phyloP scores from a whole-genome alignment of 176 grass and related monocot species.

The Aegilops speltoides region DNA sequence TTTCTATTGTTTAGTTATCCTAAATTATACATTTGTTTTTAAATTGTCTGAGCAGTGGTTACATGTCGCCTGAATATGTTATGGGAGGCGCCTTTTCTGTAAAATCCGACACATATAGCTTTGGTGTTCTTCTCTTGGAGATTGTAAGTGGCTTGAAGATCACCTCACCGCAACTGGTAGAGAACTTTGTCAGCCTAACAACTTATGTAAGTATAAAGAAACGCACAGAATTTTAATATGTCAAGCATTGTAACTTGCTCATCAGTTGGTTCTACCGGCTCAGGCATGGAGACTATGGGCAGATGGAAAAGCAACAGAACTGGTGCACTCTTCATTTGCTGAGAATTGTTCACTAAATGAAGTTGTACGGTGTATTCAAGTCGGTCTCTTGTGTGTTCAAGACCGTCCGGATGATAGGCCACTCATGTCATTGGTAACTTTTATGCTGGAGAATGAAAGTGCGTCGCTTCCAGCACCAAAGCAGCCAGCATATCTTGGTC shows the following conservation, averaged over 20 bases:
- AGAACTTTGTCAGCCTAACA: conserved; percentile 13
- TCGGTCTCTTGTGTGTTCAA: conserved; percentile 61
- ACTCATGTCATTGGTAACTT: conserved; percentile 37
- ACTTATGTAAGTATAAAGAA: neutral
- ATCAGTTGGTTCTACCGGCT: neutral
- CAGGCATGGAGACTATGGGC: conserved; percentile 58
- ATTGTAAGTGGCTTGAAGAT: conserved; percentile 50
- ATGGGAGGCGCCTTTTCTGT: conserved; percentile 51
- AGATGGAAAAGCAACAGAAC: conserved; percentile 25
- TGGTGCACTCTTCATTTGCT: conserved; percentile 27
- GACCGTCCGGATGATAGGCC: conserved; percentile 41
- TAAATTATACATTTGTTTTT: neutral
- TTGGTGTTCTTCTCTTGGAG: conserved; percentile 59
- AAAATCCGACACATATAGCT: conserved; percentile 60
- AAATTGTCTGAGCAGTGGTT: conserved; percentile 32
- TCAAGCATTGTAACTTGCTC: neutral
- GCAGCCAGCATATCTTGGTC: conserved; percentile 21
- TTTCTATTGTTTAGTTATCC: neutral
- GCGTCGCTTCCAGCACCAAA: conserved; percentile 31
- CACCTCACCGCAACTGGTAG: neutral
- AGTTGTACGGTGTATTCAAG: conserved; percentile 41
- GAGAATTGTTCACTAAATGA: conserved; percentile 17
- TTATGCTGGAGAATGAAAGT: conserved; percentile 46
- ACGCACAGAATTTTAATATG: neutral
- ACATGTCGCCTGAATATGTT: conserved; percentile 73